Evolutionary conservation across 148 eudicot genomes (phyloP).

Genomic region (Cornus kousa): DNA sequence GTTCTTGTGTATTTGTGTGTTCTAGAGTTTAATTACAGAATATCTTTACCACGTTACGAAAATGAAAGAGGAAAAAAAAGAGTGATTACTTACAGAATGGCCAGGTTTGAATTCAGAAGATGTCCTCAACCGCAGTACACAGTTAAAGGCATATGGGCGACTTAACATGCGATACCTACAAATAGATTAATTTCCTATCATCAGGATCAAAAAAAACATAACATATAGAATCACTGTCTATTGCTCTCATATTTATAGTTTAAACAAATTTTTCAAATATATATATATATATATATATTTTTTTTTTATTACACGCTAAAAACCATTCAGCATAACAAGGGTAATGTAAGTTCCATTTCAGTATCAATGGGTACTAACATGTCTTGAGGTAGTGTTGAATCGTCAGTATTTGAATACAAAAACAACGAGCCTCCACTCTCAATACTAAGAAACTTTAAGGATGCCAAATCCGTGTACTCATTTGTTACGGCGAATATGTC

Average conservation of each 20-base stretch:
- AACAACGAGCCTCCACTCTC: conserved; percentile 96
- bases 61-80: background rate
- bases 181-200: conserved; percentile 9
- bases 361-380: conserved; percentile 58
- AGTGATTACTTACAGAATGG: conserved; percentile 64
- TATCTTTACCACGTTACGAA: background rate
- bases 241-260: background rate
- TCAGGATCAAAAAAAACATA: background rate
- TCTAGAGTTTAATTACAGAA: background rate
- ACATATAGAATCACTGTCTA: background rate
- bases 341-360: background rate
- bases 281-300: no score
- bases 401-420: conserved; percentile 83
- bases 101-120: conserved; percentile 83
- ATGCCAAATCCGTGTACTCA: conserved; percentile 97
- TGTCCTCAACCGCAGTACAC: conserved; percentile 80
- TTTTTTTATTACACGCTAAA: no score
- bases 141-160: conserved; percentile 96
- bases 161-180: conserved; percentile 93
- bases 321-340: conserved; percentile 3
- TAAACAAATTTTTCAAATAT: background rate
- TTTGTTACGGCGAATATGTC: conserved; percentile 96
- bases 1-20: background rate
- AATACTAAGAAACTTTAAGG: conserved; percentile 86
- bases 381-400: conserved; percentile 99